Evolutionary conservation across 495 filamentous ascomycete genomes (phyloP).

Genomic region (Massariosphaeria phaeospora): DNA sequence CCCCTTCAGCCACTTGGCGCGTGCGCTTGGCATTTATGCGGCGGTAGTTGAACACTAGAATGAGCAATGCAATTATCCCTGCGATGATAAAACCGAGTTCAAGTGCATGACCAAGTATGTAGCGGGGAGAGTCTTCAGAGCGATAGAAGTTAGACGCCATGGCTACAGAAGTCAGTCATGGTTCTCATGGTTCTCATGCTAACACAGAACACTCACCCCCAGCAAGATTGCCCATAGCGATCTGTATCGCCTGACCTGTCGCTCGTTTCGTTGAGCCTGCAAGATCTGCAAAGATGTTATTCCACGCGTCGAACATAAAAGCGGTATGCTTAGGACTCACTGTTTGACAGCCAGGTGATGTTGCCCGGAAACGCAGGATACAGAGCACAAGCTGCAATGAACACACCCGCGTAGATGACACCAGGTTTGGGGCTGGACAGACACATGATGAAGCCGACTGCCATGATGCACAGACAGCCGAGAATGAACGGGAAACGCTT

Average conservation of each 20-base stretch:
- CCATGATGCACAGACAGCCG: slow-evolving; percentile 55
- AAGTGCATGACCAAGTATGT: slow-evolving; percentile 62
- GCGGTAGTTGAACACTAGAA: slow-evolving; percentile 54
- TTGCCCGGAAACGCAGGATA: slow-evolving; percentile 61
- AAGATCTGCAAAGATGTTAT: slow-evolving; percentile 47
- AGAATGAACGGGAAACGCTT: slow-evolving; percentile 62
- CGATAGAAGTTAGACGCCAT: slow-evolving; percentile 79
- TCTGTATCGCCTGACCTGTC: slow-evolving; percentile 70
- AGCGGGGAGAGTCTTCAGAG: slow-evolving; percentile 56
- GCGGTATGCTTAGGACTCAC: slow-evolving; percentile 1
- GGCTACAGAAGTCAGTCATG: slow-evolving; percentile 38
- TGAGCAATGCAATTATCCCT: slow-evolving; percentile 55
- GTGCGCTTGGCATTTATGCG: slow-evolving; percentile 53
- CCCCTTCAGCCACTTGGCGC: slow-evolving; percentile 43
- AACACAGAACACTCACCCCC: slow-evolving; percentile 40
- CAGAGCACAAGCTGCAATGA: slow-evolving; percentile 62
- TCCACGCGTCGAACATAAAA: not conserved
- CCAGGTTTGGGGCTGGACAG: slow-evolving; percentile 49
- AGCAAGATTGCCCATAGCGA: slow-evolving; percentile 67
- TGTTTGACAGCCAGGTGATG: slow-evolving; percentile 64
- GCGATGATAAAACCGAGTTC: slow-evolving; percentile 62
- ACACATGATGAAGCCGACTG: slow-evolving; percentile 61
- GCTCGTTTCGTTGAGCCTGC: slow-evolving; percentile 65
- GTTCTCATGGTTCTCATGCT: not conserved
- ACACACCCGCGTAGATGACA: slow-evolving; percentile 69